These are phyloP conservation scores for Phlebiopsis flavidoalba DNA, from an alignment of 768 basidiomycete genomes.

Conservation along the genomic window DNA sequence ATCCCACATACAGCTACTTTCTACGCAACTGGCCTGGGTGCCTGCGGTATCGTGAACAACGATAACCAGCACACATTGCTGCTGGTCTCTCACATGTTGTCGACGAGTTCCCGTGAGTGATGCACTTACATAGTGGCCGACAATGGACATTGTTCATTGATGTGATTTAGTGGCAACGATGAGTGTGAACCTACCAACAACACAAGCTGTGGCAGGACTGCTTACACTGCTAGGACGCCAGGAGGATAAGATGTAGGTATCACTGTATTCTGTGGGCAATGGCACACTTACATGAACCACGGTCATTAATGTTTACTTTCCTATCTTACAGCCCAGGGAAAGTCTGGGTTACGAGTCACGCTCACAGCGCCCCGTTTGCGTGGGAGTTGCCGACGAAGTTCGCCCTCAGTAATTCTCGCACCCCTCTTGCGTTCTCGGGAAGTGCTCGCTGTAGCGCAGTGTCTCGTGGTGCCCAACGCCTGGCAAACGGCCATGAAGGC, in stretches of 20 bases:
- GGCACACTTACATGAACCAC: background rate
- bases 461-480: no score
- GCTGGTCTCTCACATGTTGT: conserved; percentile 52
- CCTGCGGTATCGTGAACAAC: conserved; percentile 55
- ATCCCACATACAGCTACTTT: conserved; percentile 40
- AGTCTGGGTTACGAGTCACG: conserved; percentile 37
- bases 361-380: conserved; percentile 64
- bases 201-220: conserved; percentile 57
- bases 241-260: no score
- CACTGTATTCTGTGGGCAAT: background rate
- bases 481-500: no score
- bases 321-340: conserved; percentile 39
- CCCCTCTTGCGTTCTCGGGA: conserved; percentile 44
- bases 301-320: background rate
- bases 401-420: conserved; percentile 58
- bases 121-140: background rate
- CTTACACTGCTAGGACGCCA: conserved; percentile 30
- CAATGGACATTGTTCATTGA: background rate
- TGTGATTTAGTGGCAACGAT: conserved; percentile 41
- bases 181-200: conserved; percentile 68
- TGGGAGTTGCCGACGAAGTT: conserved; percentile 42
- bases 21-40: conserved; percentile 55
- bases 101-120: conserved; percentile 56
- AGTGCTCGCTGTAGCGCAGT: conserved; percentile 36
- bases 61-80: conserved; percentile 45